A percentile compares a stretch with the other conserved stretches of the same genome.
These are phyloP conservation scores for Magnolia officinalis DNA, from an alignment of 164 flowering plant species.

Conservation along the genomic window DNA sequence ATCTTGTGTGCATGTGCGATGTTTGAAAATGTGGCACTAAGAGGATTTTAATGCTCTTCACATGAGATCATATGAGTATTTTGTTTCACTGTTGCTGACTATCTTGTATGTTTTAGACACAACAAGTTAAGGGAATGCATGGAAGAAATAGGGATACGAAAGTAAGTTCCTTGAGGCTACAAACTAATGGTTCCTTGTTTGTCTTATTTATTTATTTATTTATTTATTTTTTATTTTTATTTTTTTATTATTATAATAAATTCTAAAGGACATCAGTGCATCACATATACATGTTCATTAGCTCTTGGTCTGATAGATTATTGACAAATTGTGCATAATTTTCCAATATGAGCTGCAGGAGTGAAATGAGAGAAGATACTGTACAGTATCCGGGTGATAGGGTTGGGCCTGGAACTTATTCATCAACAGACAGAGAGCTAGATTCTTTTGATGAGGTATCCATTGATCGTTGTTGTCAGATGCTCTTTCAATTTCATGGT, in stretches of 20 bases:
- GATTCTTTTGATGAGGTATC: constrained; percentile 81
- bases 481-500: neutral
- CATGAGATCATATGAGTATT: neutral
- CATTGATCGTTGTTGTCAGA: neutral
- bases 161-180: constrained; percentile 42
- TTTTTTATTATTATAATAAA: too few species aligned
- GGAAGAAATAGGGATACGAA: constrained; percentile 54
- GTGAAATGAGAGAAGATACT: constrained; percentile 20
- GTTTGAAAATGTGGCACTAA: neutral
- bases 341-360: constrained; percentile 34
- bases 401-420: constrained; percentile 23
- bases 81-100: neutral
- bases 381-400: constrained; percentile 19
- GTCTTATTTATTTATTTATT: too few species aligned
- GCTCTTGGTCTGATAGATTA: neutral
- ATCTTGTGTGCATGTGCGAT: neutral
- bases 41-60: neutral
- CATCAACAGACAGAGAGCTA: constrained; percentile 31
- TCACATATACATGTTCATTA: neutral
- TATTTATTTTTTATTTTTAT: too few species aligned
- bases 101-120: constrained; percentile 45
- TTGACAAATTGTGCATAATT: neutral
- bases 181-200: neutral
- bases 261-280: neutral
- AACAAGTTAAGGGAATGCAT: constrained; percentile 52